Base-by-base conservation (phyloP, 129 eudicot genomes). In the Lactuca saligna region DNA sequence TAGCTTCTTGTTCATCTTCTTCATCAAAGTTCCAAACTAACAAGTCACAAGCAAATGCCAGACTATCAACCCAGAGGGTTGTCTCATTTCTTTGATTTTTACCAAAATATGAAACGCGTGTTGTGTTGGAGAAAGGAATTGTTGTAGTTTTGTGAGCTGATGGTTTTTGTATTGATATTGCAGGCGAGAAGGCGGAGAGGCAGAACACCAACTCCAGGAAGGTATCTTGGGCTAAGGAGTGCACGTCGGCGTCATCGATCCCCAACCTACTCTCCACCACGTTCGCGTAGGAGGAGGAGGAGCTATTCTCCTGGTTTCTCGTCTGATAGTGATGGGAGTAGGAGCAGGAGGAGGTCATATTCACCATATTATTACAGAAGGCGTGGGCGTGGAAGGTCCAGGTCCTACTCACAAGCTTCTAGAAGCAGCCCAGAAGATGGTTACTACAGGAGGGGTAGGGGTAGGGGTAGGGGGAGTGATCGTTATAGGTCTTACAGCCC, bases 161-260 rank as follows among this genome's bases (percentile, higher is more conserved):
- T 25, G 6, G n/a, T 38, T 61, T 31, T 4, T 3, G 8, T 14
- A 49, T 59, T 12, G 5, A 60, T 54, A 13, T 38, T 65, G 29
- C 90, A 94, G 99, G 97, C 99, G 8, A 84, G 88, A 68, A 89
- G 99, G 69, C 73, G 90, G 7, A 89, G 97, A 68, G 99, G 99
- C 8, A 81, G 99, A 25, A 94, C 99, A 8, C 99, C 99, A 6
- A 94, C 99, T 66, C 99, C 99, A 15, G 99, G 99, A 66, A 82
- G 87, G 77, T 89, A 94, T 54, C 88, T 94, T 71, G 99, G 99
- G 50, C 79, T 89, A 70, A 81, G 68, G 74, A 80, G 84, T 60
- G 70, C 54, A 0, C 76, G 80, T 63, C 84, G 84, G 16, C 82
- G 82, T 50, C 78, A 83, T 59, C 79, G 86, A 6, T 84, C 96